Conservation (phyloP, 2,329 filamentous ascomycete genomes). For the Aaosphaeria pasadenensis region DNA sequence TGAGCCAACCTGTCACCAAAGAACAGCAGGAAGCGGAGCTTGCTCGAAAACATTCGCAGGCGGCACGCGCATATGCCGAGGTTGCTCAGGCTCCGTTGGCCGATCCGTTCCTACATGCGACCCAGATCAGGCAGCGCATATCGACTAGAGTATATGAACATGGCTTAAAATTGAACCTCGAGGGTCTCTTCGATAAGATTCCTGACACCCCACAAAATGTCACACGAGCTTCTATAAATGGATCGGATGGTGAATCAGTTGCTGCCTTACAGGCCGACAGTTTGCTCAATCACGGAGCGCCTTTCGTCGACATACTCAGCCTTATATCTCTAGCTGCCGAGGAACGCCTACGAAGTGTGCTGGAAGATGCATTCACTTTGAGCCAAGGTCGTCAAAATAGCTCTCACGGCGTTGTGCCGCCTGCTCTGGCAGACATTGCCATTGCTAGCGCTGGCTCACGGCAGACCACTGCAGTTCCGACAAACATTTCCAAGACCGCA, state of each 20-base stretch:
- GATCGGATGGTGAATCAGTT: slow-evolving; percentile 60
- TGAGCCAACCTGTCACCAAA: slow-evolving; percentile 59
- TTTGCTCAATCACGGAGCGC: slow-evolving; percentile 68
- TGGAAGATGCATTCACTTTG: slow-evolving; percentile 74
- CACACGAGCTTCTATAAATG: slow-evolving; percentile 42
- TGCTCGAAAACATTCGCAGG: slow-evolving; percentile 64
- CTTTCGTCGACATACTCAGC: slow-evolving; percentile 77
- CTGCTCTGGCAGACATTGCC: slow-evolving; percentile 73
- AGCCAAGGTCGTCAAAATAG: slow-evolving; percentile 70
- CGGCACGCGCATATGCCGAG: slow-evolving; percentile 59
- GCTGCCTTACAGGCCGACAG: slow-evolving; percentile 56
- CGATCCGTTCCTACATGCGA: slow-evolving; percentile 69
- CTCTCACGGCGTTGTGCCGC: slow-evolving; percentile 74
- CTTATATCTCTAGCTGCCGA: slow-evolving; percentile 80
- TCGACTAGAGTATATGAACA: slow-evolving; percentile 58
- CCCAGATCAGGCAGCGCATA: slow-evolving; percentile 52
- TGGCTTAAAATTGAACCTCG: slow-evolving; percentile 57
- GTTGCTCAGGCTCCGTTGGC: slow-evolving; percentile 66
- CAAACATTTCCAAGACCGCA: slow-evolving; percentile 37
- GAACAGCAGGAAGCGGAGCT: slow-evolving; percentile 65
- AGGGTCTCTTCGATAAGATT: slow-evolving; percentile 50
- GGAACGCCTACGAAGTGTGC: slow-evolving; percentile 69
- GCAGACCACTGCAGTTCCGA: slow-evolving; percentile 36
- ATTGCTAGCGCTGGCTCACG: slow-evolving; percentile 46
- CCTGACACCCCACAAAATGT: slow-evolving; percentile 28